These are phyloP conservation scores for Phytophthora pini DNA, from an alignment of 352 stramenopile genomes.

Conservation along the genomic window DNA sequence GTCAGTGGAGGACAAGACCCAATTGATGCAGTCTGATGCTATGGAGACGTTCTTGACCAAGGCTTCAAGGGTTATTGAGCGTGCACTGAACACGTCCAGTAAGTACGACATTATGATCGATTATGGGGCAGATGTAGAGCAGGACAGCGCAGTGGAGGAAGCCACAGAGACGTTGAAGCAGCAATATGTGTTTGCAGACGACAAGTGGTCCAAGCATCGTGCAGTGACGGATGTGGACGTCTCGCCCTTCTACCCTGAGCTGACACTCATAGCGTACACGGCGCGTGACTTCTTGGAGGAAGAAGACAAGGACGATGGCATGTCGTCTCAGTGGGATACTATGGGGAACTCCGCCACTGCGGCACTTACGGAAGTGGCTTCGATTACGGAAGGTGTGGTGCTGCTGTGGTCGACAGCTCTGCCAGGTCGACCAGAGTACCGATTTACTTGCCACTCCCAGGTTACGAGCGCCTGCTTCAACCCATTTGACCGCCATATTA, in stretches of 20 bases:
- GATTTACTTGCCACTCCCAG: conserved; percentile 88
- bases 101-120: conserved; percentile 90
- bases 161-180: conserved; percentile 74
- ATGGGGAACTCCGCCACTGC: conserved; percentile 61
- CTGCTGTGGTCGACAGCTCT: conserved; percentile 88
- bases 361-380: conserved; percentile 61
- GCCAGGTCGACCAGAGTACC: conserved; percentile 81
- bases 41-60: conserved; percentile 84
- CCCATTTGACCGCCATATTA: conserved; percentile 85
- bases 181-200: conserved; percentile 73
- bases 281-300: conserved; percentile 77
- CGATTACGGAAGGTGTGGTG: conserved; percentile 80
- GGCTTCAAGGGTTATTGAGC: conserved; percentile 82
- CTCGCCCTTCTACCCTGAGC: conserved; percentile 84
- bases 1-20: conserved; percentile 69
- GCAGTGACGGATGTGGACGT: conserved; percentile 86
- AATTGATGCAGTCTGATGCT: conserved; percentile 72
- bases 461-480: conserved; percentile 89
- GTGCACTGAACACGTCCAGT: conserved; percentile 72
- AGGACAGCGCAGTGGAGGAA: conserved; percentile 61
- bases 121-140: conserved; percentile 78
- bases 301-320: conserved; percentile 61
- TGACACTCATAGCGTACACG: conserved; percentile 75
- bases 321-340: conserved; percentile 72
- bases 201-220: conserved; percentile 84